Conservation (phyloP, 768 basidiomycete species). For the Lactifluus rugatus region DNA sequence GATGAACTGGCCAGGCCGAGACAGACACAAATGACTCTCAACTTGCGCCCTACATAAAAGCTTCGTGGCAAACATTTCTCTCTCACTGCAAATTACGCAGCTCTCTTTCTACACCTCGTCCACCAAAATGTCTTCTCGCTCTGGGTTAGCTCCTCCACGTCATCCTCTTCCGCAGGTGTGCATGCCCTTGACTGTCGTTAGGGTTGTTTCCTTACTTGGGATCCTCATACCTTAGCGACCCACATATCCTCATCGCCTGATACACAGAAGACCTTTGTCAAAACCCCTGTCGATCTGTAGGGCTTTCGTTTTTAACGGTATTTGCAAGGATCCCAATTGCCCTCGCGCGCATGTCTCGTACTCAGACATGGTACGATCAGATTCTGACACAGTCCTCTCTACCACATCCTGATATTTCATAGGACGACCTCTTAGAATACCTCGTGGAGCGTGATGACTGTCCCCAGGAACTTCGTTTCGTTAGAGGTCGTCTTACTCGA, state of each 20-base stretch:
- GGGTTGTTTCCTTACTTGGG: not conserved
- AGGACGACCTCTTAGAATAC: not conserved
- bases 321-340: not conserved
- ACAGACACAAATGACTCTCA: too few relatives aligned
- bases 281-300: slow-evolving; percentile 2
- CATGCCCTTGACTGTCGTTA: not conserved
- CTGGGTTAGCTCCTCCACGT: not conserved
- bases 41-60: too few relatives aligned
- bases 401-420: not conserved
- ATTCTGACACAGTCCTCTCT: not conserved
- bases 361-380: not conserved
- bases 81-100: not conserved
- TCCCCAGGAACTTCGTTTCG: not conserved
- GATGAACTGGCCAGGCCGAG: too few relatives aligned
- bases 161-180: not conserved
- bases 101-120: not conserved
- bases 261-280: too few relatives aligned
- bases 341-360: not conserved
- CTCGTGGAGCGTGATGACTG: not conserved
- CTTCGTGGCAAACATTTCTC: not conserved
- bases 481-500: not conserved
- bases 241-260: not conserved
- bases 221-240: not conserved
- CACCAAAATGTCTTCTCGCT: not conserved
- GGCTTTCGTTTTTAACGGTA: not conserved